Conservation (phyloP, 768 basidiomycete genomes). For the Lentinula guzmanii region DNA sequence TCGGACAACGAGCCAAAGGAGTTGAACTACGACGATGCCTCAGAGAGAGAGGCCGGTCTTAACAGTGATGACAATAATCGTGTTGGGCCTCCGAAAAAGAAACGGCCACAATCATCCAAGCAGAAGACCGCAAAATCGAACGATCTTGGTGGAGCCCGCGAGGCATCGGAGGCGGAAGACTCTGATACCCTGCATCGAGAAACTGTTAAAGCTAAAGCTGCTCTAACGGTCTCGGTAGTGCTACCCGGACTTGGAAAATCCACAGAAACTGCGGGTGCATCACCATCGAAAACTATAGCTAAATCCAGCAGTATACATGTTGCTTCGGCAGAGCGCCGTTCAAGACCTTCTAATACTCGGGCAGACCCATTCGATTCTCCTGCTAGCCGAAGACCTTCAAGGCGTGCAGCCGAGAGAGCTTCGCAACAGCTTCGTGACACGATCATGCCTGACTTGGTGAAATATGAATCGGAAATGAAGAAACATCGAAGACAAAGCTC, state of each 20-base stretch:
- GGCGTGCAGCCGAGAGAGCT: slow-evolving; percentile 39
- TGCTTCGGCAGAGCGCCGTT: slow-evolving; percentile 1
- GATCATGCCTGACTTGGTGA: slow-evolving; percentile 75
- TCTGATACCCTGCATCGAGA: not conserved
- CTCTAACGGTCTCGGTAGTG: not conserved
- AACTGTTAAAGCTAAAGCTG: not conserved
- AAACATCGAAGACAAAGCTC: slow-evolving; percentile 22
- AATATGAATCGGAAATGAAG: slow-evolving; percentile 64
- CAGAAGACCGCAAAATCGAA: not conserved
- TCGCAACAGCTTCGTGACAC: slow-evolving; percentile 49
- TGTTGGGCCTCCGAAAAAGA: not conserved
- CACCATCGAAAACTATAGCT: not conserved
- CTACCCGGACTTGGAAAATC: not conserved
- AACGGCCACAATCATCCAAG: not conserved
- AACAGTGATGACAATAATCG: not conserved
- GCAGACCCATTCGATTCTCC: not conserved
- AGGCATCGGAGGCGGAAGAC: not conserved
- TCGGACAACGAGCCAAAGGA: not conserved
- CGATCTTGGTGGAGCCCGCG: not conserved
- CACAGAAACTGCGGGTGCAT: not conserved
- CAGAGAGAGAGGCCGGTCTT: not conserved
- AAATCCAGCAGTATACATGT: not conserved
- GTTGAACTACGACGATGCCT: not conserved
- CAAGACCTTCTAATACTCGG: not conserved
- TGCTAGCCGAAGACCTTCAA: slow-evolving; percentile 14